Evolutionary conservation across 192 early-diverging fungal species (phyloP), one percentile per base, ranked within the genome.

Genomic region (Rhizophagus prolifer): DNA sequence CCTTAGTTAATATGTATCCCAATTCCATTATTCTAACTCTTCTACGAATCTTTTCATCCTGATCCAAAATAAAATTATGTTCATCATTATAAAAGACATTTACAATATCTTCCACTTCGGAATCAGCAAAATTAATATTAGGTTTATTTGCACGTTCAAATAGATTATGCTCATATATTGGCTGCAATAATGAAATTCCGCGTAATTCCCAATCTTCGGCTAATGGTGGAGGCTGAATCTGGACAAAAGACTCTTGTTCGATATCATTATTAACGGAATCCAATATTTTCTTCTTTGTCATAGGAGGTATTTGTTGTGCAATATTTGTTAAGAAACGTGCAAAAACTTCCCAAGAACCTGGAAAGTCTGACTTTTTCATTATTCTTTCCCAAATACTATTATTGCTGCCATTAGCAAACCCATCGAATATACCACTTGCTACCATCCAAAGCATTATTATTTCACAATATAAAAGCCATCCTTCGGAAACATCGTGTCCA

Each of bases 381-480:
- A 84, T 46, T 34, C 36, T 61, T 38, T 64, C 38, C 81, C 83
- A 84, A 12, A 77, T 79, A 36, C 31, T 64, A 16, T 64, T 30
- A 46, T 69, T 25, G 72, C 70, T 76, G 28, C 23, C 76, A 46
- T 80, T 67, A 6, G 34, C 70, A 26, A 72, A 65, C 41, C 63
- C 71, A 71, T 81, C 77, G 68, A 84, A 82, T 13, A 79, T 73
- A 8, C 78, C 76, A 9, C 79, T 83, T 4, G 84, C 44, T 4
- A 78, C 81, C 84, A 89, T 83, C 88, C 88, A 89, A 10, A 83
- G 74, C 23, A 89, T 41, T n/a, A 89, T 61, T 9, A 84, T 70
- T 54, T 86, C 79, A 21, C 84, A 79, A 70, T 86, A 89, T 3
- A 89, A 70, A 28, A 89, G 66, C 82, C 82, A 87, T 13, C 83